Base-by-base conservation (phyloP, 768 basidiomycete species). In the Lepiota venenata region DNA sequence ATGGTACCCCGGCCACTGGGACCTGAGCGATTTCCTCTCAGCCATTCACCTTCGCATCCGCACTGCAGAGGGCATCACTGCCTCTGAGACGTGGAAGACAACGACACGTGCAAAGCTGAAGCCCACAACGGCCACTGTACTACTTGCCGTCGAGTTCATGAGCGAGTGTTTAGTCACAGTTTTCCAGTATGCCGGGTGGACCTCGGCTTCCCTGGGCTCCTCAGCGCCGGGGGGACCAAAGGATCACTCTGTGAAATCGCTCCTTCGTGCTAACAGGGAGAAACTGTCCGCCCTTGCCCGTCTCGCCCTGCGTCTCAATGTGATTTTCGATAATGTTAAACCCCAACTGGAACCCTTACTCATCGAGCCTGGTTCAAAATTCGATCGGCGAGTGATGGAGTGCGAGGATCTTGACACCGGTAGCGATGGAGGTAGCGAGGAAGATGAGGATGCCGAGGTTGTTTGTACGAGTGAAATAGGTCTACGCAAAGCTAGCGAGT, bases 1-100 rank as follows among this genome's bases (percentile, higher is more conserved):
- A 29, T 75, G 74, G 74, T 74, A 71, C 52, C 72, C 72, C 11
- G 65, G 66, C 49, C 70, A 74, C 50, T 75, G 72, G 74, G 73
- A 74, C 16, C 73, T 74, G 39, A 67, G 66, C 20, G 69, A 69
- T 29, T 72, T 76, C 59, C 60, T 75, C 53, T 66, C 66, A 3
- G 67, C 68, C 1, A 55, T 74, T 44, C 71, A 71, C 54, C 64
- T 68, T 22, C 68, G 71, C 18, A 71, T 76, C 27, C 62, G 66
- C 38, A 71, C 70, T 29, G 64, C 42, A 39, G 25, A 42, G 15
- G 47, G 41, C 18, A 42, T 50, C 18, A 22, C 40, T 45, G 14
- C 16, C 5, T 21, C 67, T 15, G 52, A 58, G 10, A 56, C 57
- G 37, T 71, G 69, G 69, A 62, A 64, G 18, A 47, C 64, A 1